phyloP scores from a whole-genome alignment of 495 filamentous ascomycete species.

The Penicillium simplicissimum region DNA sequence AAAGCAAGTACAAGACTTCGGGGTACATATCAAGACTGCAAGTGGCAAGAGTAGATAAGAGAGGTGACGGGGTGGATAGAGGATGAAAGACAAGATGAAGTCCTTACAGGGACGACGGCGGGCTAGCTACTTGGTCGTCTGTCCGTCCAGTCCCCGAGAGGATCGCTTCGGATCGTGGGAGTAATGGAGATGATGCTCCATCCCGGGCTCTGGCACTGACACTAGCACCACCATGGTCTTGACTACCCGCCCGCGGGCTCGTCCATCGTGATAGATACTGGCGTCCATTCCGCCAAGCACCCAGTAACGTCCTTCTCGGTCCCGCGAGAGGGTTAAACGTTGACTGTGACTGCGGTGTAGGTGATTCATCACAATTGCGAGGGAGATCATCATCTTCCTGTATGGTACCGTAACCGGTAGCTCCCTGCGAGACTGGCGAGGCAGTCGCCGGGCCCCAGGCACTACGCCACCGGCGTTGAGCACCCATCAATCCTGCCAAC shows the following conservation, averaged over 20 bases:
- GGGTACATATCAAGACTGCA: background rate
- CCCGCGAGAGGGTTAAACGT: constrained; percentile 30
- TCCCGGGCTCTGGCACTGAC: constrained; percentile 7
- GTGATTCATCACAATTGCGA: background rate
- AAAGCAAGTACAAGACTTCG: background rate
- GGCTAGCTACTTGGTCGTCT: background rate
- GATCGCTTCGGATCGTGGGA: constrained; percentile 13
- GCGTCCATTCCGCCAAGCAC: constrained; percentile 32
- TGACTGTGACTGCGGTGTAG: background rate
- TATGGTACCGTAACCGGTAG: constrained; percentile 34
- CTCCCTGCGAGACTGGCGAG: constrained; percentile 3
- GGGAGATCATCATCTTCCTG: constrained; percentile 20
- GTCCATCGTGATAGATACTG: constrained; percentile 32
- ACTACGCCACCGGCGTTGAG: constrained; percentile 26
- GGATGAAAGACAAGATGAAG: background rate
- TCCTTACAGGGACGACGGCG: constrained; percentile 12
- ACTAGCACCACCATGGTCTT: constrained; percentile 3
- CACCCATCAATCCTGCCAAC: constrained; percentile 19
- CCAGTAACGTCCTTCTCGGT: constrained; percentile 32
- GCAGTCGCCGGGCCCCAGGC: background rate
- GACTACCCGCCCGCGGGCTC: constrained; percentile 23
- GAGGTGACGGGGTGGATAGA: background rate
- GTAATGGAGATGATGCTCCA: constrained; percentile 21
- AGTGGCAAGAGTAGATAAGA: background rate
- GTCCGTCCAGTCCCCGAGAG: constrained; percentile 7